Evolutionary conservation across 805 yeast species (phyloP).

Genomic region (Candida lessepsii): DNA sequence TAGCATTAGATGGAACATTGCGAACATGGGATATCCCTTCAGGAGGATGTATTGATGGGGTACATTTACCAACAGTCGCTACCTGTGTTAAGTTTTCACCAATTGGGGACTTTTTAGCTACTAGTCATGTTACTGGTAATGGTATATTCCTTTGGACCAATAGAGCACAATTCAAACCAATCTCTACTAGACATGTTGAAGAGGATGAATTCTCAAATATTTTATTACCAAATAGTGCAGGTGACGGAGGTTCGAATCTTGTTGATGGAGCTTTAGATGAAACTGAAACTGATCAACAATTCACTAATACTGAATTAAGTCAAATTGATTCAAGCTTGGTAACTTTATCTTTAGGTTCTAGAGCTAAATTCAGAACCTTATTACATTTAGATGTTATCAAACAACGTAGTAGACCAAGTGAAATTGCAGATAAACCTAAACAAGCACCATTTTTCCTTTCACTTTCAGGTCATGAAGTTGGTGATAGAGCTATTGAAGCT

Average conservation of each 20-base stretch:
- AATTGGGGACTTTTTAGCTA: slow-evolving; percentile 85
- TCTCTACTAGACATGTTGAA: slow-evolving; percentile 72
- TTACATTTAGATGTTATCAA: slow-evolving; percentile 80
- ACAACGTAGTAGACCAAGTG: slow-evolving; percentile 84
- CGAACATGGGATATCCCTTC: slow-evolving; percentile 98
- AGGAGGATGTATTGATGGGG: slow-evolving; percentile 95
- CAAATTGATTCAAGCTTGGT: slow-evolving; percentile 64
- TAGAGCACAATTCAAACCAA: slow-evolving; percentile 74
- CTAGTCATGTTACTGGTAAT: slow-evolving; percentile 85
- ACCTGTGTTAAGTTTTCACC: slow-evolving; percentile 81
- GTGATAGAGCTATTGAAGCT: slow-evolving; percentile 61
- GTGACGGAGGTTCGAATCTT: slow-evolving; percentile 69
- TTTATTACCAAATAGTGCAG: slow-evolving; percentile 72
- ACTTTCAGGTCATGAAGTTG: slow-evolving; percentile 62
- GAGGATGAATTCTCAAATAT: slow-evolving; percentile 69
- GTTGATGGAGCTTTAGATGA: slow-evolving; percentile 76
- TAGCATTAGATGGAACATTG: slow-evolving; percentile 79
- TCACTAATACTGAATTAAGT: slow-evolving; percentile 47
- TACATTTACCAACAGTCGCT: slow-evolving; percentile 72
- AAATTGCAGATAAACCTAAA: slow-evolving; percentile 82
- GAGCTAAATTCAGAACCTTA: slow-evolving; percentile 74
- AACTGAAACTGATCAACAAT: slow-evolving; percentile 16
- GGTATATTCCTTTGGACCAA: slow-evolving; percentile 95
- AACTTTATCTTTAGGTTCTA: slow-evolving; percentile 76
- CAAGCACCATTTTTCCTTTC: slow-evolving; percentile 78